These are phyloP conservation scores for Fraxinus americana DNA, from an alignment of 257 asterid genomes.

Conservation along the genomic window DNA sequence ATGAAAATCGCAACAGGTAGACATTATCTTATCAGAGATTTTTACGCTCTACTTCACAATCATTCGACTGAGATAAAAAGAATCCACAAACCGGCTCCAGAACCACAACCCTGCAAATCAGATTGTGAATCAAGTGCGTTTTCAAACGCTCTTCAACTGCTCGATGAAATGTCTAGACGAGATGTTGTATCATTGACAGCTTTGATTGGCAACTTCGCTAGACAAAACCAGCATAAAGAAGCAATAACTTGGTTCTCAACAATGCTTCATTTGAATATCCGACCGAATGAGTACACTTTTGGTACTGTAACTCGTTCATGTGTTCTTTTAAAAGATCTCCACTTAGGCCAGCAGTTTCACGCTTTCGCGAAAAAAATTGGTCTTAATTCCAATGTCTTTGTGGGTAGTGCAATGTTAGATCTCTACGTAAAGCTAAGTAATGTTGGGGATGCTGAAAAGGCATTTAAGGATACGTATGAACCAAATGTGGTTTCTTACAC, in stretches of 20 bases:
- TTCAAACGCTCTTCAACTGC: constrained; percentile 33
- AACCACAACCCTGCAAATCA: not conserved
- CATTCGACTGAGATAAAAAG: not conserved
- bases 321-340: constrained; percentile 43
- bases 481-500: constrained; percentile 82
- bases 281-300: constrained; percentile 76
- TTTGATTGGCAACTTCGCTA: constrained; percentile 51
- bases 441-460: constrained; percentile 45
- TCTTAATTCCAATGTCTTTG: constrained; percentile 61
- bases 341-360: constrained; percentile 70
- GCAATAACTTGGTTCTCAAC: constrained; percentile 49
- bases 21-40: constrained; percentile 12
- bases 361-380: constrained; percentile 43
- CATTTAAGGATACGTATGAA: constrained; percentile 49
- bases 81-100: not conserved
- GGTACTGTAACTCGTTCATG: constrained; percentile 63
- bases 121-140: not conserved
- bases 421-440: constrained; percentile 59
- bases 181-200: constrained; percentile 57
- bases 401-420: constrained; percentile 68
- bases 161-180: constrained; percentile 63
- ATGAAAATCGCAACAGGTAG: constrained; percentile 21
- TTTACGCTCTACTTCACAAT: constrained; percentile 10
- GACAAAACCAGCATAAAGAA: constrained; percentile 51
- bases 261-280: constrained; percentile 49